Evolutionary conservation across 2,329 filamentous ascomycete genomes (phyloP).

Genomic region (Penicillium sumatraense): DNA sequence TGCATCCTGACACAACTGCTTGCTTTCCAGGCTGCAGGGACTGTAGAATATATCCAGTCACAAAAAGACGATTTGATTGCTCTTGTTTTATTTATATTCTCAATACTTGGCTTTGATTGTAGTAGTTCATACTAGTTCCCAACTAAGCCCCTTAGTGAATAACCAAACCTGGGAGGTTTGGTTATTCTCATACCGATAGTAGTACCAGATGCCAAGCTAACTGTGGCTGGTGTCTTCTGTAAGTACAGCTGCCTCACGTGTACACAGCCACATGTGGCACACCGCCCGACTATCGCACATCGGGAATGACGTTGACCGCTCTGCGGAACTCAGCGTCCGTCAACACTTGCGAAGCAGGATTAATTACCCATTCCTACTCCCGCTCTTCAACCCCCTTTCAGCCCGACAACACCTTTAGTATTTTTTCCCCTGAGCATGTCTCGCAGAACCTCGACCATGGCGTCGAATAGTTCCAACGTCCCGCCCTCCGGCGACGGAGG

Average conservation of each 20-base stretch:
- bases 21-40: slow-evolving; percentile 32
- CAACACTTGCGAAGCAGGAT: slow-evolving; percentile 37
- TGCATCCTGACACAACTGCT: slow-evolving; percentile 41
- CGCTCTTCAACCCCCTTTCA: slow-evolving; percentile 13
- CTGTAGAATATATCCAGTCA: slow-evolving; percentile 39
- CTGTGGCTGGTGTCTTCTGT: slow-evolving; percentile 29
- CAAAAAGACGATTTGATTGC: slow-evolving; percentile 24
- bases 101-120: not conserved
- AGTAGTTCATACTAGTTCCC: no score
- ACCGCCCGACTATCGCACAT: slow-evolving; percentile 26
- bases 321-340: slow-evolving; percentile 36
- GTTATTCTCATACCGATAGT: no score
- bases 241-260: no score
- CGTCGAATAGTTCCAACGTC: slow-evolving; percentile 36
- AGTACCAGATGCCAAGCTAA: not conserved
- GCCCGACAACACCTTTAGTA: not conserved
- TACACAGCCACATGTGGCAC: slow-evolving; percentile 27
- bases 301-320: slow-evolving; percentile 44
- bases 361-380: slow-evolving; percentile 22
- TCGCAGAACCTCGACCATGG: slow-evolving; percentile 43
- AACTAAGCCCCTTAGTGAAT: no score
- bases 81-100: slow-evolving; percentile 6
- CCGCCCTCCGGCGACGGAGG: slow-evolving; percentile 38
- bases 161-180: no score
- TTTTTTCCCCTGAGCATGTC: slow-evolving; percentile 39